phyloP scores from a whole-genome alignment of 225 moss, liverwort and hornwort genomes.

The Marchantia polymorpha region DNA sequence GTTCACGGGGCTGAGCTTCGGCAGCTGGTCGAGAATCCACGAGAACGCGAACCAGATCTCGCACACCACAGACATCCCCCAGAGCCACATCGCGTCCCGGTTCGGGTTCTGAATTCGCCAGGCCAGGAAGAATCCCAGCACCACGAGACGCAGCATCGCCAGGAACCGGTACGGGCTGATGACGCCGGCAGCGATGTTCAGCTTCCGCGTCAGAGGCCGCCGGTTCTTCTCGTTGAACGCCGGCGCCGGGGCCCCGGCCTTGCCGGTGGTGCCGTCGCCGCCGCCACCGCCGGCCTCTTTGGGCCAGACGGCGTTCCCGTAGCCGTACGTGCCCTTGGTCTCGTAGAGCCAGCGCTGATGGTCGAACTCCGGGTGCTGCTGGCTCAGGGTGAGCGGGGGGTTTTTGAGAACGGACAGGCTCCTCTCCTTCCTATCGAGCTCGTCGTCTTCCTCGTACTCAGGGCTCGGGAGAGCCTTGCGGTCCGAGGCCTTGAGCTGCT shows the following conservation, averaged over 20 bases:
- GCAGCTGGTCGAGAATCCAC: slow-evolving; percentile 83
- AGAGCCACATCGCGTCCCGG: slow-evolving; percentile 41
- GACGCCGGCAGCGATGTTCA: slow-evolving; percentile 36
- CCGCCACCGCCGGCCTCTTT: slow-evolving; percentile 20
- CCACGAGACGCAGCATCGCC: slow-evolving; percentile 30
- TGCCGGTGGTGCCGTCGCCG: slow-evolving; percentile 25
- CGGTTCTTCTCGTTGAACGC: slow-evolving; percentile 62
- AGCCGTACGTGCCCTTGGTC: slow-evolving; percentile 90
- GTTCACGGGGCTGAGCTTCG: slow-evolving; percentile 78
- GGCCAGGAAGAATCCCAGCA: slow-evolving; percentile 37
- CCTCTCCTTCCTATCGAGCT: slow-evolving; percentile 50
- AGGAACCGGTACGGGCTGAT: slow-evolving; percentile 39
- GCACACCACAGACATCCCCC: slow-evolving; percentile 76
- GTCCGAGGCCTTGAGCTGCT: slow-evolving; percentile 21
- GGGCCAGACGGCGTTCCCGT: slow-evolving; percentile 89
- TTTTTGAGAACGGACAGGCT: slow-evolving; percentile 67
- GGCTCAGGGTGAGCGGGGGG: slow-evolving; percentile 50
- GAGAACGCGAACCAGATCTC: slow-evolving; percentile 94
- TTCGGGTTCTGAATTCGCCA: slow-evolving; percentile 42
- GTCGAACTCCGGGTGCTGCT: slow-evolving; percentile 59
- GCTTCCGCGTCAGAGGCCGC: slow-evolving; percentile 69
- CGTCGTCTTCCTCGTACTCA: slow-evolving; percentile 17
- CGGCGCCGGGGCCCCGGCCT: slow-evolving; percentile 32
- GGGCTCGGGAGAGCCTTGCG: slow-evolving; percentile 55
- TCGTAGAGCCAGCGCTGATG: slow-evolving; percentile 93